These are phyloP conservation scores for Wallacemonas sp. DNA, from an alignment of 208 protist genomes.

Conservation along the genomic window DNA sequence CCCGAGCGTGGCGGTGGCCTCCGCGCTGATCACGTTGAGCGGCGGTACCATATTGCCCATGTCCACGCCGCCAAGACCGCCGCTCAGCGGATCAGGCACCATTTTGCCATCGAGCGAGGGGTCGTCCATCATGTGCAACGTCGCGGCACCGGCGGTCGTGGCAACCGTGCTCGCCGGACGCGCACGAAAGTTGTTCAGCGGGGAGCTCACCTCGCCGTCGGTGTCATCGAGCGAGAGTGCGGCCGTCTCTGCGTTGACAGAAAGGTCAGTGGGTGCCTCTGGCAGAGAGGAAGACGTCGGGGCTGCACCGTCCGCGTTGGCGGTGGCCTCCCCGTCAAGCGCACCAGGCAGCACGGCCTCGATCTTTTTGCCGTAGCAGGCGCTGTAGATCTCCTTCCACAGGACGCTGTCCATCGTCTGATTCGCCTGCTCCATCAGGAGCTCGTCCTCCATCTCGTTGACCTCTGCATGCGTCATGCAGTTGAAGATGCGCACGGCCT, in stretches of 20 bases:
- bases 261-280: background rate
- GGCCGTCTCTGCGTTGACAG: background rate
- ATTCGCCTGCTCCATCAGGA: conserved; percentile 53
- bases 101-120: background rate
- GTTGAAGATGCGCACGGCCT: conserved; percentile 71
- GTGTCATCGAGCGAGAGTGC: background rate
- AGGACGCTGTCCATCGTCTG: conserved; percentile 43
- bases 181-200: background rate
- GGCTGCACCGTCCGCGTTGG: no score
- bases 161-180: no score
- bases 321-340: no score
- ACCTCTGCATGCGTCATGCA: conserved; percentile 63
- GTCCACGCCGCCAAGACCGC: background rate
- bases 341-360: background rate
- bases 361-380: conserved; percentile 50
- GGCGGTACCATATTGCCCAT: background rate
- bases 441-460: conserved; percentile 49
- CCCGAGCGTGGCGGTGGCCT: background rate
- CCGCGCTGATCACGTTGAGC: background rate
- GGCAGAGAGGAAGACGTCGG: no score
- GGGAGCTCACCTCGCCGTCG: background rate
- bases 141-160: background rate
- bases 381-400: conserved; percentile 66
- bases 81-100: conserved; percentile 3
- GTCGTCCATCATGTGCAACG: background rate